A percentile compares a stretch with the other conserved stretches of the same genome.
Conservation (phyloP, 805 yeast species). For the Starmera caribaea region DNA sequence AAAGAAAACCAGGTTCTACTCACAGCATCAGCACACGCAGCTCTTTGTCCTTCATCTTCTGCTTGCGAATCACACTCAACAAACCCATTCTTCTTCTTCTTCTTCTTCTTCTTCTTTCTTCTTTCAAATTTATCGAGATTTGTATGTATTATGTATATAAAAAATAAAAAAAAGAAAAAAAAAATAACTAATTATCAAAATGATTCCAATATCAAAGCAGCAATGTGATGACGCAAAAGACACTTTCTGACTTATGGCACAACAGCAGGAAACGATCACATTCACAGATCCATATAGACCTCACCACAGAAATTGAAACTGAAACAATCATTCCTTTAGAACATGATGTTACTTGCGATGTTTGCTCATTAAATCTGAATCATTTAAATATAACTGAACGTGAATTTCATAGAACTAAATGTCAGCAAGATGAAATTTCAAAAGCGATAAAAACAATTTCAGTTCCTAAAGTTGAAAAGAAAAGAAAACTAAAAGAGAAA, state of each 20-base stretch:
- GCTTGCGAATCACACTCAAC: constrained; percentile 69
- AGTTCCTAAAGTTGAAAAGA: not conserved
- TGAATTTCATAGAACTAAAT: constrained; percentile 35
- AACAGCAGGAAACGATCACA: not conserved
- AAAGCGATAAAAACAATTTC: constrained; percentile 22
- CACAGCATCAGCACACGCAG: constrained; percentile 57
- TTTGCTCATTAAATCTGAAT: constrained; percentile 35
- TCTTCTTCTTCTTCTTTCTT: not conserved
- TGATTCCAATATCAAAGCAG: not conserved
- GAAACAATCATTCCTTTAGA: not conserved
- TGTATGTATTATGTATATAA: not conserved
- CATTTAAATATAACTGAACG: constrained; percentile 31
- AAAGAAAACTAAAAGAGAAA: constrained; percentile 2
- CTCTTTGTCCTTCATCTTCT: constrained; percentile 72
- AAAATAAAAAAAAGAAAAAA: not conserved
- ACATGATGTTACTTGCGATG: constrained; percentile 34
- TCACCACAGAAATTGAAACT: not conserved
- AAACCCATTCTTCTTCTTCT: constrained; percentile 55
- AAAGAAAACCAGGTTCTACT: no score
- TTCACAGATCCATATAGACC: not conserved
- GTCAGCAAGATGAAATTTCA: constrained; percentile 15
- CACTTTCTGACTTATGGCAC: not conserved
- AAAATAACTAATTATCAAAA: not conserved
- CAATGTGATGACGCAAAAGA: not conserved
- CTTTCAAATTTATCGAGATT: not conserved